Conservation (phyloP, 441 rosid species). For the Syzygium syzygioides region DNA sequence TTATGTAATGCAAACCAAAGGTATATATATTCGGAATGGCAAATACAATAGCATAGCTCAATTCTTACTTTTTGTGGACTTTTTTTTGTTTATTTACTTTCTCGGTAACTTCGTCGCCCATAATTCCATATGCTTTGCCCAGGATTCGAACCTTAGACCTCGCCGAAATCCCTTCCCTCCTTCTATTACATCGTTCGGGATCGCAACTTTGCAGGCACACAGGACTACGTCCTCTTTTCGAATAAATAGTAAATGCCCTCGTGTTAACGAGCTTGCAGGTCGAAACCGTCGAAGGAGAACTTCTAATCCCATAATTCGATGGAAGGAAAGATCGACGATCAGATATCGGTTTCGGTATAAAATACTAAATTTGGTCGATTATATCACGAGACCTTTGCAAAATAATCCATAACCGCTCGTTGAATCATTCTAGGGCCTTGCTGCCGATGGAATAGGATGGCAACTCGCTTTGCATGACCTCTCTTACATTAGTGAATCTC, state of each 20-base stretch:
- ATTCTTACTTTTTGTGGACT: fast-evolving
- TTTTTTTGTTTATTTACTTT: not conserved
- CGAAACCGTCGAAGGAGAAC: not conserved
- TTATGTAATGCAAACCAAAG: not conserved
- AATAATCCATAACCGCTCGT: not conserved
- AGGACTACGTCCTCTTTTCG: fast-evolving
- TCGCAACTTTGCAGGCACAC: not conserved
- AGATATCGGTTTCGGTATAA: fast-evolving
- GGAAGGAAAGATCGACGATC: not conserved
- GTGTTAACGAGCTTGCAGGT: not conserved
- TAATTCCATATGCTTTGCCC: not conserved
- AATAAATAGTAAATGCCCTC: not conserved
- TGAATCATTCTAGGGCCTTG: not conserved
- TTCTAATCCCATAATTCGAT: not conserved
- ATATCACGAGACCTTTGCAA: not conserved
- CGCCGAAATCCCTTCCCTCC: not conserved
- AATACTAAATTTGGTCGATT: not conserved
- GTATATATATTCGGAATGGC: not conserved
- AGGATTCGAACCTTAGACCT: not conserved
- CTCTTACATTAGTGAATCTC: not conserved
- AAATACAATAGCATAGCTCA: not conserved
- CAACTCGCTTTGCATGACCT: not conserved
- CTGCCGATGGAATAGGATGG: not conserved
- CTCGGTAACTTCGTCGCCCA: not conserved
- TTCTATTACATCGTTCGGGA: fast-evolving